These are phyloP conservation scores for Saitozyma podzolica DNA, from an alignment of 768 basidiomycete genomes.

Conservation along the genomic window DNA sequence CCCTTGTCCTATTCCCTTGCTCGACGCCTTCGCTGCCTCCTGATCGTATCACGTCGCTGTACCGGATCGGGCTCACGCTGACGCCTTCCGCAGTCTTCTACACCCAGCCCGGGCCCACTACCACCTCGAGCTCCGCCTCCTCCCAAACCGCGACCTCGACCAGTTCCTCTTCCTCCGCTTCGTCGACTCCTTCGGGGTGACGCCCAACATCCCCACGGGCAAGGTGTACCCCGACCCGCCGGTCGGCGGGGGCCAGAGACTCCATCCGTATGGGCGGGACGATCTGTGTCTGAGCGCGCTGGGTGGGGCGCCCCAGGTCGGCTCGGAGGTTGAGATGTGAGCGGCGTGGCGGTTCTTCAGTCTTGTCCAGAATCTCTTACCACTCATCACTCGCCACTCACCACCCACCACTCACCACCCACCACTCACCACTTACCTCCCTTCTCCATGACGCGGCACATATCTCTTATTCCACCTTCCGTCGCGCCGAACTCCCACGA, in stretches of 20 bases:
- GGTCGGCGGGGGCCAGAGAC: constrained; percentile 3
- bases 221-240: constrained; percentile 9
- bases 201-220: not conserved
- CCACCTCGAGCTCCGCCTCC: constrained; percentile 2
- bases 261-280: constrained; percentile 18
- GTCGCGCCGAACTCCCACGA: no score
- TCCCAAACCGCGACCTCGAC: constrained; percentile 2
- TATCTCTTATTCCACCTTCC: no score
- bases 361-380: no score
- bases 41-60: no score
- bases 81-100: not conserved
- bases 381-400: no score
- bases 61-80: not conserved
- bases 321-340: constrained; percentile 17
- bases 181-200: not conserved
- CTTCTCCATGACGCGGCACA: no score
- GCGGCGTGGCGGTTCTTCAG: not conserved
- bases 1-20: no score
- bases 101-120: not conserved
- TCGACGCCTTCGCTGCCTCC: no score
- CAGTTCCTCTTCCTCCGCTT: constrained; percentile 4
- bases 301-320: constrained; percentile 15
- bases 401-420: no score
- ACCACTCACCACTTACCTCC: no score
- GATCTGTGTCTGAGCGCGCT: constrained; percentile 22